Base-by-base conservation (phyloP, 2,329 filamentous ascomycete genomes). In the Talaromyces rugulosus region DNA sequence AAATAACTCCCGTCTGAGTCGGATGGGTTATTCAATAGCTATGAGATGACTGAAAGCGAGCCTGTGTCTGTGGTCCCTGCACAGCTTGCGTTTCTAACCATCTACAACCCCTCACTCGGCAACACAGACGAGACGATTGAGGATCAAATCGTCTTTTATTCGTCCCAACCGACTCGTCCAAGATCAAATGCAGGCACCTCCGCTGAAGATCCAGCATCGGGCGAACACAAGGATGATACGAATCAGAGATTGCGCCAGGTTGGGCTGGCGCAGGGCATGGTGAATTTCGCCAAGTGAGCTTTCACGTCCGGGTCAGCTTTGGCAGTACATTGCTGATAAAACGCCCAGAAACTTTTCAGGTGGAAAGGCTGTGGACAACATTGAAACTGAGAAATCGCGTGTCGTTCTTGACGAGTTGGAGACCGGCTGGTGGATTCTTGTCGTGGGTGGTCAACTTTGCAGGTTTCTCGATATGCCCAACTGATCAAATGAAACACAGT, bases 211-310 rank as follows among this genome's bases (percentile, higher is more conserved):
- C 50, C 62, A 64, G 2, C 28, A 56, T 7, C 44, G 23, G 2
- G 66, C 44, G 69, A 75, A 31, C 68, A 70, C 9, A 79, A 84
- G 56, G 87, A 91, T 66, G 87, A 92, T 70, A 86, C 87, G 71
- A 95, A 98, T 76, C 90, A 96, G 78, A 89, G 89, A 69, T 81
- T 98, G 70, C 86, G 95, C 66, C 93, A 97, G 81, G 92, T 99
- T 73, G 95, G 95, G 42, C 86, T 99, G 65, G 95, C 95, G 47
- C 95, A 99, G 79, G 95, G 93, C 73, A 96, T 98, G 89, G 89
- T 96, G 63, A 90, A 88, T 73, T 99, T 99, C 78, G 90, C 91
- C 67, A 85, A 82, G 85, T 88, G 85, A 82, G 85, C 87, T 77
- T 47, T 36, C 47, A 47, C 30, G 23, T 27, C n/a, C 14, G 14